A percentile compares a stretch with the other conserved stretches of the same genome.
Conservation (phyloP, 2,329 filamentous ascomycete genomes). For the Dactylonectria estremocensis region DNA sequence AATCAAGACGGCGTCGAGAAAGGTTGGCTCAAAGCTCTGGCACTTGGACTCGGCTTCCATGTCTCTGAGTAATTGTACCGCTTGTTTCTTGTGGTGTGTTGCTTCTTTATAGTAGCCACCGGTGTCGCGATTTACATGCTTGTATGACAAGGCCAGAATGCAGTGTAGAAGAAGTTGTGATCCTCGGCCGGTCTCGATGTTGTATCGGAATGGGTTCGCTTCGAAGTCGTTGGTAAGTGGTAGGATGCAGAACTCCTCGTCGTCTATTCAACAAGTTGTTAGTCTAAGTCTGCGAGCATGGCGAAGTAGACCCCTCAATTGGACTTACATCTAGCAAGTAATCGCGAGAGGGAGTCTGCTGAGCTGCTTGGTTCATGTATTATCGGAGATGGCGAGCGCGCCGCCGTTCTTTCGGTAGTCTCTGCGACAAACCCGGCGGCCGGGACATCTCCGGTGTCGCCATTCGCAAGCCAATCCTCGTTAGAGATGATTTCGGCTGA, state of each 20-base stretch:
- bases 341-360: background rate
- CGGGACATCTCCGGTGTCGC: no score
- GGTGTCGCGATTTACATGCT: constrained; percentile 50
- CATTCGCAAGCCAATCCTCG: background rate
- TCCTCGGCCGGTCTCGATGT: constrained; percentile 38
- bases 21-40: constrained; percentile 46
- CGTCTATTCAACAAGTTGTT: constrained; percentile 46
- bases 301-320: background rate
- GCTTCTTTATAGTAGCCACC: constrained; percentile 44
- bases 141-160: constrained; percentile 50
- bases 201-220: constrained; percentile 52
- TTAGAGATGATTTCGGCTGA: constrained; percentile 7
- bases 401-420: no score
- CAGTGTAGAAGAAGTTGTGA: constrained; percentile 51
- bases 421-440: no score
- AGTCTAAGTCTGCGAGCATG: no score
- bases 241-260: constrained; percentile 53
- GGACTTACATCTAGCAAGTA: constrained; percentile 28
- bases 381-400: background rate
- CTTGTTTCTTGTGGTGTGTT: constrained; percentile 40
- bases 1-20: constrained; percentile 51
- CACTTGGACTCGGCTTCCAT: constrained; percentile 24
- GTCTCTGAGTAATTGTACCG: constrained; percentile 43
- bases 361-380: no score
- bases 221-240: constrained; percentile 52